These are phyloP conservation scores for Fusarium penzigii DNA, from an alignment of 2,329 filamentous ascomycete genomes.

Conservation along the genomic window DNA sequence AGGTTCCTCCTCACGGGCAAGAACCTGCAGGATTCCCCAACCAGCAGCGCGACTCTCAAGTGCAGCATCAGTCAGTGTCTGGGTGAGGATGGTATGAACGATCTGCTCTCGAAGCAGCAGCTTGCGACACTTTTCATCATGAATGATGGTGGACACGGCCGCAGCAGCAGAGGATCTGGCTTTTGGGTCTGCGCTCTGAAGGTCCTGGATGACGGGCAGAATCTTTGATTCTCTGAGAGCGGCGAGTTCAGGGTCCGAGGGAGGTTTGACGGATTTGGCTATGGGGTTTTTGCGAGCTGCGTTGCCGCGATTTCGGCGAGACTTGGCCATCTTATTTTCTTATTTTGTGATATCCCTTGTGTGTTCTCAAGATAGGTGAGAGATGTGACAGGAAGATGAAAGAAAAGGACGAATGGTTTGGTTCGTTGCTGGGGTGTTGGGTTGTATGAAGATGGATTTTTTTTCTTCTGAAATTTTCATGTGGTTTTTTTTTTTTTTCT, in stretches of 20 bases:
- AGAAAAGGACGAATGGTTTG: not conserved
- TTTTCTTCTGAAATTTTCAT: conserved; percentile 14
- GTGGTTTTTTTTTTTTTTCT: conserved; percentile 16
- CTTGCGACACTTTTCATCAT: conserved; percentile 63
- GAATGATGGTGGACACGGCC: conserved; percentile 62
- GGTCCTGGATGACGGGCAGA: conserved; percentile 61
- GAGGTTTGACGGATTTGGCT: conserved; percentile 59
- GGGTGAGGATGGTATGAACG: conserved; percentile 61
- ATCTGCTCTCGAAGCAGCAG: conserved; percentile 67
- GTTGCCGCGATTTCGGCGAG: conserved; percentile 54
- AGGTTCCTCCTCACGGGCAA: conserved; percentile 63
- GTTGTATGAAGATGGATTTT: not conserved
- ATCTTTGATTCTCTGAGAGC: conserved; percentile 64
- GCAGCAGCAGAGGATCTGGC: conserved; percentile 59
- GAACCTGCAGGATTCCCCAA: conserved; percentile 65
- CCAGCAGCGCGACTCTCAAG: conserved; percentile 65
- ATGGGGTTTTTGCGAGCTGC: conserved; percentile 55
- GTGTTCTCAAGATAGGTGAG: not conserved
- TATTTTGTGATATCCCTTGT: too few relatives aligned
- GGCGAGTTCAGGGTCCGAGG: conserved; percentile 63
- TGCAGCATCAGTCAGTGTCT: conserved; percentile 64
- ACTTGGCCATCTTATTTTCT: conserved; percentile 55
- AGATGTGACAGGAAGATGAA: not conserved
- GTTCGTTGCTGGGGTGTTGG: not conserved
- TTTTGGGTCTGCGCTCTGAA: conserved; percentile 60